A percentile compares a stretch with the other conserved stretches of the same genome.
Conservation (phyloP, 495 filamentous ascomycete species). For the Ramalina intermedia region DNA sequence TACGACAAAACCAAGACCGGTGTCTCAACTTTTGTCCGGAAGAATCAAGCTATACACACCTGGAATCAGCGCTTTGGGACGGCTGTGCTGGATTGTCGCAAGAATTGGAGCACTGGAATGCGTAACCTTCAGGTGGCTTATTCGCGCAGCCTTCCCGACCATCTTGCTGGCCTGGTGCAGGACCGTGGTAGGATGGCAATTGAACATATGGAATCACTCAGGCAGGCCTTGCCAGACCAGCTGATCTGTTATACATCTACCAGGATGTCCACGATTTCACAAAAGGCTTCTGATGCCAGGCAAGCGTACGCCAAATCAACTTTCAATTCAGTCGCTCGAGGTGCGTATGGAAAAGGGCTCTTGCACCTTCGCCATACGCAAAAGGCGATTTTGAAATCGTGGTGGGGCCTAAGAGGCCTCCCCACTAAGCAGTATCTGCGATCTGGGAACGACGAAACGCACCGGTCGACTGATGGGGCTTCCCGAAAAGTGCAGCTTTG, state of each 20-base stretch:
- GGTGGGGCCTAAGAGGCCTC: constrained; percentile 15
- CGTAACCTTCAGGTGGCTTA: constrained; percentile 7
- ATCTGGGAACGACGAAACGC: not conserved
- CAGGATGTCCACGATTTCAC: constrained; percentile 1
- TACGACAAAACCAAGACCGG: constrained; percentile 35
- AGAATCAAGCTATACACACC: constrained; percentile 26
- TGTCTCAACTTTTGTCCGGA: constrained; percentile 33
- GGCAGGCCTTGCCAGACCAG: not conserved
- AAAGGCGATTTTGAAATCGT: constrained; percentile 10
- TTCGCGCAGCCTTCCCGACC: constrained; percentile 1
- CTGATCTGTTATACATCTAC: constrained; percentile 1
- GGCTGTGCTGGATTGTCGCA: not conserved
- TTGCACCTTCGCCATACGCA: constrained; percentile 10
- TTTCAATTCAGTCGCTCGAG: constrained; percentile 1
- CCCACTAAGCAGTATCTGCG: constrained; percentile 1
- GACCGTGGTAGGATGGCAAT: not conserved
- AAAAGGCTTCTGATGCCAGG: not conserved
- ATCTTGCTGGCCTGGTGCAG: constrained; percentile 1
- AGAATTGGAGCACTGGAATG: constrained; percentile 1
- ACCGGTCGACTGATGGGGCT: too few species aligned
- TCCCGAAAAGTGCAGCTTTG: not conserved
- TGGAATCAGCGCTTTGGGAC: not conserved
- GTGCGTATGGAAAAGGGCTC: not conserved
- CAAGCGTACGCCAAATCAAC: not conserved
- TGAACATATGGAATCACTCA: not conserved